Evolutionary conservation across 176 grass and related monocot genomes (phyloP), one percentile per base, ranked within the genome.

Genomic region (Oryza punctata): DNA sequence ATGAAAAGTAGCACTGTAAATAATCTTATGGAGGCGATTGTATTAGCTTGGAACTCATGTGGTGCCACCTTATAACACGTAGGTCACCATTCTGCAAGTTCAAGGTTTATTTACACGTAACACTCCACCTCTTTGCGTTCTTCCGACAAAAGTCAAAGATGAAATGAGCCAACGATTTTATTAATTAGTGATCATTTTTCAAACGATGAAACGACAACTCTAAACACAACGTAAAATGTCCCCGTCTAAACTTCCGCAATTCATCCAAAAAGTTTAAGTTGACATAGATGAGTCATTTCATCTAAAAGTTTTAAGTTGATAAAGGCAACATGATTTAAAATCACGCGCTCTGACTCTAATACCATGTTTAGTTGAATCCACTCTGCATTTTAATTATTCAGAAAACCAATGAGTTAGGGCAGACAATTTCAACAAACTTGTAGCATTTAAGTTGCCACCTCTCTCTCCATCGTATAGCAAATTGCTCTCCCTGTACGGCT

Each of bases 91-190:
- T 15, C 3, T 9, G n/a, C 78, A 37, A 54, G 13, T 54, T 68
- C 46, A 6, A 38, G 30, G 21, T n/a, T n/a, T 16, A 10, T 54
- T 35, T 54, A 37, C 28, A 7, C 57, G 4, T 16, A 11, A 23
- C 23, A 38, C 7, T 21, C 23, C 21, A 24, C 78, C 11, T 38
- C 10, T 69, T 54, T 19, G 6, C 24, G 24, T 73, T 24, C 23
- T 73, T 47, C 15, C 4, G 27, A 27, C 9, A 3, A 81, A 81
- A 81, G 79, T 81, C 67, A 43, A 57, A 52, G 14, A 45, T 8
- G 32, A 70, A 59, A 81, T 18, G 23, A 41, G 2, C 29, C n/a
- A 5, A 49, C 15, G 8, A 27, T 40, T 35, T 29, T 9, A 33
- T 71, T 28, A 21, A 33, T 71, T 28, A 21, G 19, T 57, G 4